Percentiles rank a stretch among this genome's conserved stretches.
Evolutionary conservation across 352 stramenopile genomes (phyloP).

Genomic region (Pseudoperonospora humuli): DNA sequence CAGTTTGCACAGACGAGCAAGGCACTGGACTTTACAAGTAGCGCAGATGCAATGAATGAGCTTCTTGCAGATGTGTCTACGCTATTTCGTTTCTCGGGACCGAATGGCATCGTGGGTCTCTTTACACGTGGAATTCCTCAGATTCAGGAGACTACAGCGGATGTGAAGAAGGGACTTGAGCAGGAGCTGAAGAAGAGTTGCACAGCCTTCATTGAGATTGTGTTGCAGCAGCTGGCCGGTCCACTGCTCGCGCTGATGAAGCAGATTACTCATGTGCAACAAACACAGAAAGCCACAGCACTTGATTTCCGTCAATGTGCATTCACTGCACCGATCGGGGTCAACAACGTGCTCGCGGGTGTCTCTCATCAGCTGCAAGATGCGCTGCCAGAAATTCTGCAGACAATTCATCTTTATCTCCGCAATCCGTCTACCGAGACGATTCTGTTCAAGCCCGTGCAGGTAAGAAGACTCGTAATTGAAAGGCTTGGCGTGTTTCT

Average conservation of each 20-base stretch:
- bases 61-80: conserved; percentile 57
- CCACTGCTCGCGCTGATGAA: conserved; percentile 58
- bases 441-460: conserved; percentile 79
- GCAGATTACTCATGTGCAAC: conserved; percentile 45
- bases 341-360: conserved; percentile 39
- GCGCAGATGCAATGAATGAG: conserved; percentile 60
- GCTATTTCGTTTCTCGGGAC: conserved; percentile 51
- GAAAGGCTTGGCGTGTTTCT: background rate
- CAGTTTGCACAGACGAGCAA: conserved; percentile 67
- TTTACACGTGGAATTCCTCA: conserved; percentile 69
- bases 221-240: conserved; percentile 49
- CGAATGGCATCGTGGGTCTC: conserved; percentile 50
- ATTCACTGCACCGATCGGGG: conserved; percentile 31
- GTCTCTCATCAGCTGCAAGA: conserved; percentile 38
- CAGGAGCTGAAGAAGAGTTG: conserved; percentile 77
- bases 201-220: conserved; percentile 67
- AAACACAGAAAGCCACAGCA: conserved; percentile 27
- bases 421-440: conserved; percentile 71
- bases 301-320: conserved; percentile 39
- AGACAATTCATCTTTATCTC: conserved; percentile 68
- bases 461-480: conserved; percentile 30
- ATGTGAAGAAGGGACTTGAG: conserved; percentile 76
- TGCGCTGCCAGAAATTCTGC: conserved; percentile 30
- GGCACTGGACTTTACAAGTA: conserved; percentile 70
- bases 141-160: conserved; percentile 67